Conservation (phyloP, 1,284 basidiomycete genomes). For the Ustilago cynodontis region DNA sequence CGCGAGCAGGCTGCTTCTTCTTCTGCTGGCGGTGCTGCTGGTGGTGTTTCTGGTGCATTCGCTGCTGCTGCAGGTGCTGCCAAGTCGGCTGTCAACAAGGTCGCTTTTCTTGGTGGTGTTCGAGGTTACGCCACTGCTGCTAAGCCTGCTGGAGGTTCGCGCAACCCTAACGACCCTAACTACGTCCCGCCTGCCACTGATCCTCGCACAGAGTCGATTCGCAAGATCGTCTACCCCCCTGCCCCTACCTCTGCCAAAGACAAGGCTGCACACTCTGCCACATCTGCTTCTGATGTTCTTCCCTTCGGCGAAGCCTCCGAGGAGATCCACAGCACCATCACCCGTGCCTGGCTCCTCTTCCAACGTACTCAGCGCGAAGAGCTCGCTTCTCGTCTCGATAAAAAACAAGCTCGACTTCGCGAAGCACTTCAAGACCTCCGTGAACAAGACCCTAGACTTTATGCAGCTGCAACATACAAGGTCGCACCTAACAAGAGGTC, state of each 20-base stretch:
- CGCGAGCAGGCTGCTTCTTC: constrained; percentile 54
- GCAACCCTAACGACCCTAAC: constrained; percentile 64
- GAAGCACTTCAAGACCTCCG: constrained; percentile 59
- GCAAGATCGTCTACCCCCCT: constrained; percentile 63
- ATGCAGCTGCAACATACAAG: constrained; percentile 57
- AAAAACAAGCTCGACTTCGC: constrained; percentile 56
- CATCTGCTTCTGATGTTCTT: constrained; percentile 40
- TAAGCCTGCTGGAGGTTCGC: constrained; percentile 29
- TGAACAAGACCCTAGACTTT: constrained; percentile 43
- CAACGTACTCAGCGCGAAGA: constrained; percentile 79
- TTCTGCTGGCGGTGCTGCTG: constrained; percentile 7
- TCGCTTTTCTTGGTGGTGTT: constrained; percentile 38
- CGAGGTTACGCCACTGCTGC: constrained; percentile 60
- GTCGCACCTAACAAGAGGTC: constrained; percentile 60
- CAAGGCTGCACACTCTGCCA: constrained; percentile 27
- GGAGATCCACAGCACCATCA: constrained; percentile 93
- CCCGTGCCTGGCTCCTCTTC: constrained; percentile 88
- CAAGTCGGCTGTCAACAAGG: constrained; percentile 30
- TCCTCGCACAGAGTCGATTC: constrained; percentile 58
- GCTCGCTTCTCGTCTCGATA: constrained; percentile 42
- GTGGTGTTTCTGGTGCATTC: constrained; percentile 35
- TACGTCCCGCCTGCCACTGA: constrained; percentile 59
- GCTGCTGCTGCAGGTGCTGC: constrained; percentile 32
- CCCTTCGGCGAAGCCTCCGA: constrained; percentile 47
- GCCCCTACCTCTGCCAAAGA: constrained; percentile 39